Conservation (phyloP, 441 rosid species). For the Raphanus hybrid region DNA sequence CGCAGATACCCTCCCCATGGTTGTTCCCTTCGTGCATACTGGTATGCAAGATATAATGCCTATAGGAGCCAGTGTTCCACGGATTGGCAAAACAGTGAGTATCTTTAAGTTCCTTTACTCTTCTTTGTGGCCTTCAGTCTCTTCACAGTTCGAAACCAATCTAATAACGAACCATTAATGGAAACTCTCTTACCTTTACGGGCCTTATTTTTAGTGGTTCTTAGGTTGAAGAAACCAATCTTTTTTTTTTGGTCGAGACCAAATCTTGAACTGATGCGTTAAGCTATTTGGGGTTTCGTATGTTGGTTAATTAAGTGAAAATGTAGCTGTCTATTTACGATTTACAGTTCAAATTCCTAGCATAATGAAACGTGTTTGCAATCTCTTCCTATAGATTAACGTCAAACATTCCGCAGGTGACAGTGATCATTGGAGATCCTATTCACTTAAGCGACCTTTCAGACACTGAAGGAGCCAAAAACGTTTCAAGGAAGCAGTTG, state of each 20-base stretch:
- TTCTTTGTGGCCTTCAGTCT: not conserved
- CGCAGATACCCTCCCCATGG: conserved; percentile 78
- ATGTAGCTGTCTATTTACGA: not conserved
- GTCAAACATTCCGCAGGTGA: conserved; percentile 55
- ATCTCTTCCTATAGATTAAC: not conserved
- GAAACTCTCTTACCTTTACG: not conserved
- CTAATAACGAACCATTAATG: not conserved
- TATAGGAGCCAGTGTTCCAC: conserved; percentile 81
- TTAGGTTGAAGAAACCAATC: not conserved
- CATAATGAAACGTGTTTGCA: not conserved
- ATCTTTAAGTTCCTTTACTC: not conserved
- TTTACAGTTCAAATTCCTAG: not conserved
- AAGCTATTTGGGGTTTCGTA: not conserved
- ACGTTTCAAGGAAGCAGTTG: conserved; percentile 64
- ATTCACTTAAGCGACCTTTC: conserved; percentile 75
- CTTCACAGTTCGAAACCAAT: not conserved
- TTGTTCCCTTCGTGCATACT: conserved; percentile 88
- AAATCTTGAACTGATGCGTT: not conserved
- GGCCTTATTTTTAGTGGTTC: not conserved
- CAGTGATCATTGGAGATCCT: conserved; percentile 84
- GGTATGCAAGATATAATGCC: conserved; percentile 99
- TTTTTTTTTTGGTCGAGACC: not conserved
- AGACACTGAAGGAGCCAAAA: conserved; percentile 46
- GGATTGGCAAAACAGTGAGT: conserved; percentile 87
- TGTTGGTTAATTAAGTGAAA: not conserved